Conservation (phyloP, 352 stramenopile genomes). For the Phytophthora pistaciae region DNA sequence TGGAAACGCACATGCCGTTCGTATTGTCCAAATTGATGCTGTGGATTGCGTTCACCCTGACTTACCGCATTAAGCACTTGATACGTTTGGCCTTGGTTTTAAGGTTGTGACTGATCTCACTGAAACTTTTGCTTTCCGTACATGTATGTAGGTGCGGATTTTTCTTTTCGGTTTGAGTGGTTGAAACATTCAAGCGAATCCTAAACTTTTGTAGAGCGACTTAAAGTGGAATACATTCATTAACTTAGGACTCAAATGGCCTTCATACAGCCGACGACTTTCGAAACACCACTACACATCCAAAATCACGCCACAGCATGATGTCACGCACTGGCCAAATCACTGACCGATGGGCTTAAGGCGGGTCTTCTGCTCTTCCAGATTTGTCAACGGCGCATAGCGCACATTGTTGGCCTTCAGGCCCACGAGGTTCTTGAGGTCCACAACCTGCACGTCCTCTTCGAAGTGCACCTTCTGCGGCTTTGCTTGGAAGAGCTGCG, state of each 20-base stretch:
- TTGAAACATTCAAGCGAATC: not conserved
- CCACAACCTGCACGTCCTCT: slow-evolving; percentile 74
- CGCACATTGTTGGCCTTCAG: slow-evolving; percentile 64
- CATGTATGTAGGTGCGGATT: not conserved
- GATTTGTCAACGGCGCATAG: slow-evolving; percentile 76
- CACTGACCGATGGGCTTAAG: slow-evolving; percentile 18
- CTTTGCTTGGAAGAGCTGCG: slow-evolving; percentile 52
- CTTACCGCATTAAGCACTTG: slow-evolving; percentile 6
- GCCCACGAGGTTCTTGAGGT: slow-evolving; percentile 81
- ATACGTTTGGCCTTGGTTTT: slow-evolving; percentile 4
- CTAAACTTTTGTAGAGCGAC: too few species aligned
- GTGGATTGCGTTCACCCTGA: slow-evolving; percentile 16
- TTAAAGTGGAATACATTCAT: slow-evolving; percentile 3
- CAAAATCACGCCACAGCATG: slow-evolving; percentile 4
- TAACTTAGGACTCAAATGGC: slow-evolving; percentile 14
- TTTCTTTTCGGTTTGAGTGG: not conserved
- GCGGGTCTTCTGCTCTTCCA: slow-evolving; percentile 43
- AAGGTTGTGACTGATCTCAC: too few species aligned
- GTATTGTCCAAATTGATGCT: slow-evolving; percentile 22
- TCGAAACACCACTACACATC: slow-evolving; percentile 26
- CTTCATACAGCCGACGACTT: slow-evolving; percentile 24
- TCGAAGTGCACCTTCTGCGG: slow-evolving; percentile 52
- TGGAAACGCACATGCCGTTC: slow-evolving; percentile 24
- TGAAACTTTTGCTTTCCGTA: not conserved
- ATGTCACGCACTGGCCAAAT: slow-evolving; percentile 1